These are phyloP conservation scores for Leptographium flavum DNA, from an alignment of 2,329 filamentous ascomycete genomes.

Conservation along the genomic window DNA sequence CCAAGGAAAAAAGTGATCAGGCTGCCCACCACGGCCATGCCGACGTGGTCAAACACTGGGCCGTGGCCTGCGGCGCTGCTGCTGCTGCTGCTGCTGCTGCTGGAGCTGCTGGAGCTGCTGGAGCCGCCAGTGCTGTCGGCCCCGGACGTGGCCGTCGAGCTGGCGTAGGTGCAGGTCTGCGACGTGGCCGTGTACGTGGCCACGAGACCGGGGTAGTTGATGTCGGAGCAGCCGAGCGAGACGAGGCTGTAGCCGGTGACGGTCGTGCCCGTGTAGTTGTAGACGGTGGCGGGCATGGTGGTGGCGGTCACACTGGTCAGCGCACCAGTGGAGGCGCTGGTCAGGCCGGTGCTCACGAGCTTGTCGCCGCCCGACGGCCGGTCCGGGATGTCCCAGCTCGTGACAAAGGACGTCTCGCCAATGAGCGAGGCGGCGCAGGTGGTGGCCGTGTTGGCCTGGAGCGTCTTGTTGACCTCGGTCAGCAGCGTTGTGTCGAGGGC, in stretches of 20 bases:
- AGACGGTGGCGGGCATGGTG: conserved; percentile 3
- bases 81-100: not conserved
- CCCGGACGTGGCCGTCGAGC: not conserved
- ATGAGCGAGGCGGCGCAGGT: not conserved
- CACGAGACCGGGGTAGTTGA: conserved; percentile 4
- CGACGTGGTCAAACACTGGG: not conserved
- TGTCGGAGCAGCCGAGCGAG: conserved; percentile 5
- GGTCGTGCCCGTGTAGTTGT: conserved; percentile 3
- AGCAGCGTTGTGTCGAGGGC: not conserved
- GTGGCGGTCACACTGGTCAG: conserved; percentile 3
- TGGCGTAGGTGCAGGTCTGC: conserved; percentile 3
- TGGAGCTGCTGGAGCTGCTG: not conserved
- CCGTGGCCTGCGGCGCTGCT: not conserved
- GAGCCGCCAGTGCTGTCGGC: not conserved
- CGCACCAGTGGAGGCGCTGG: conserved; percentile 1
- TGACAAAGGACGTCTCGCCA: not conserved
- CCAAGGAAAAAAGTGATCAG: not conserved
- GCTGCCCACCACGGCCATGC: not conserved
- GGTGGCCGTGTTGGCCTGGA: not conserved
- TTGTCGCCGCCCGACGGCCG: conserved; percentile 1
- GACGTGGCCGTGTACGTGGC: conserved; percentile 1
- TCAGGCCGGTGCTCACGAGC: conserved; percentile 1
- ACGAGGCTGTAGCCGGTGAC: conserved; percentile 3
- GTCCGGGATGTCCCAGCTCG: conserved; percentile 1
- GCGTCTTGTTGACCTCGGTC: not conserved